Conservation (phyloP, 192 early-diverging fungal genomes). For the Neocallimastix lanati region DNA sequence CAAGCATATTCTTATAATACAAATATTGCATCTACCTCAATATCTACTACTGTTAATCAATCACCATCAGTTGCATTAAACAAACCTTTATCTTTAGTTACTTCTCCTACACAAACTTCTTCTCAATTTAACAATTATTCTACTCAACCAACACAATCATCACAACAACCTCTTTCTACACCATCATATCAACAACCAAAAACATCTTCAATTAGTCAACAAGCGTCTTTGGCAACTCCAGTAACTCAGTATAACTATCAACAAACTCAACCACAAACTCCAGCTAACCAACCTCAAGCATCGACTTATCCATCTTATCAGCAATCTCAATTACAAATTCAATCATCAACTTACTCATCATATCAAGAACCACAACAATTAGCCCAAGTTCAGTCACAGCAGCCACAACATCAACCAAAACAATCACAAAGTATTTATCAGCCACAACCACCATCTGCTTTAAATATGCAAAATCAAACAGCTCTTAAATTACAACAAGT, state of each 20-base stretch:
- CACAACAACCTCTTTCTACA: slow-evolving; percentile 4
- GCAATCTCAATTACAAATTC: too few species aligned
- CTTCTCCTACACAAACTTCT: neutral
- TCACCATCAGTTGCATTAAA: slow-evolving; percentile 7
- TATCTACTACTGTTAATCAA: slow-evolving; percentile 3
- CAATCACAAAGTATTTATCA: neutral
- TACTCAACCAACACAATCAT: neutral
- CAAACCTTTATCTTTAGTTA: slow-evolving; percentile 3
- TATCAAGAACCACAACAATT: too few species aligned
- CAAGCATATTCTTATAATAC: neutral
- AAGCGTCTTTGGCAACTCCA: neutral
- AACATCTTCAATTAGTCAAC: neutral
- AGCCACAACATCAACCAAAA: slow-evolving; percentile 5
- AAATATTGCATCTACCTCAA: neutral
- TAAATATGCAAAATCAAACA: neutral
- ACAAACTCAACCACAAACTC: slow-evolving; percentile 3
- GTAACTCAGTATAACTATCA: slow-evolving; percentile 6
- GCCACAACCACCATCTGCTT: slow-evolving; percentile 4
- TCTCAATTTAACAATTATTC: neutral
- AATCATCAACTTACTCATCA: slow-evolving; percentile 4
- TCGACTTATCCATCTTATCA: slow-evolving; percentile 1
- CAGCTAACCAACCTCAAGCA: neutral
- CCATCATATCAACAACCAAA: neutral
- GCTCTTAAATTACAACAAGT: neutral
- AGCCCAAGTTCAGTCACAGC: slow-evolving; percentile 1